A percentile compares a stretch with the other conserved stretches of the same genome.
These are phyloP conservation scores for Abortiporus biennis DNA, from an alignment of 1,284 basidiomycete genomes.

Conservation along the genomic window DNA sequence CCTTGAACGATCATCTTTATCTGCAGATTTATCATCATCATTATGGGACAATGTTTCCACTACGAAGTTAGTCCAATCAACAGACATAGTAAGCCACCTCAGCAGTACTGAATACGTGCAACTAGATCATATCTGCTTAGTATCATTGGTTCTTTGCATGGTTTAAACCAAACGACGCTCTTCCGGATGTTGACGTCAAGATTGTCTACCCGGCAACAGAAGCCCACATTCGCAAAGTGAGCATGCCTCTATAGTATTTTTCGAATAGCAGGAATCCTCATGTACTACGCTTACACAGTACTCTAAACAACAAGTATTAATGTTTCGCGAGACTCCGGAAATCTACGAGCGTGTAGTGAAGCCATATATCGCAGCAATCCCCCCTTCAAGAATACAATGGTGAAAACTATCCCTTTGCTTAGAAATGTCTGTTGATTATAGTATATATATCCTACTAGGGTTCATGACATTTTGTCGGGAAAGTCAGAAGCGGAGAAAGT, in stretches of 20 bases:
- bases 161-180: conserved; percentile 25
- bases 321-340: conserved; percentile 80
- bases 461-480: conserved; percentile 82
- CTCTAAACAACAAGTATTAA: conserved; percentile 62
- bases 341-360: conserved; percentile 65
- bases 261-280: conserved; percentile 79
- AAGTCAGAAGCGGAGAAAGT: conserved; percentile 77
- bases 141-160: conserved; percentile 42
- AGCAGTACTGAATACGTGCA: background rate
- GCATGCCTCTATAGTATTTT: conserved; percentile 70
- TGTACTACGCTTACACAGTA: conserved; percentile 77
- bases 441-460: conserved; percentile 42
- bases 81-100: conserved; percentile 37
- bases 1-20: conserved; percentile 51
- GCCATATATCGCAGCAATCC: conserved; percentile 77
- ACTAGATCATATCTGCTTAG: conserved; percentile 14
- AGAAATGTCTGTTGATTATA: too few species aligned
- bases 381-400: conserved; percentile 78
- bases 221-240: conserved; percentile 73
- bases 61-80: conserved; percentile 32
- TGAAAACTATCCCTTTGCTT: conserved; percentile 33
- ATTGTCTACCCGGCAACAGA: conserved; percentile 81
- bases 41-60: conserved; percentile 23
- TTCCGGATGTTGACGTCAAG: conserved; percentile 56
- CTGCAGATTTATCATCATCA: conserved; percentile 23